Base-by-base conservation (phyloP, 352 stramenopile species). In the Phytopythium montanum region DNA sequence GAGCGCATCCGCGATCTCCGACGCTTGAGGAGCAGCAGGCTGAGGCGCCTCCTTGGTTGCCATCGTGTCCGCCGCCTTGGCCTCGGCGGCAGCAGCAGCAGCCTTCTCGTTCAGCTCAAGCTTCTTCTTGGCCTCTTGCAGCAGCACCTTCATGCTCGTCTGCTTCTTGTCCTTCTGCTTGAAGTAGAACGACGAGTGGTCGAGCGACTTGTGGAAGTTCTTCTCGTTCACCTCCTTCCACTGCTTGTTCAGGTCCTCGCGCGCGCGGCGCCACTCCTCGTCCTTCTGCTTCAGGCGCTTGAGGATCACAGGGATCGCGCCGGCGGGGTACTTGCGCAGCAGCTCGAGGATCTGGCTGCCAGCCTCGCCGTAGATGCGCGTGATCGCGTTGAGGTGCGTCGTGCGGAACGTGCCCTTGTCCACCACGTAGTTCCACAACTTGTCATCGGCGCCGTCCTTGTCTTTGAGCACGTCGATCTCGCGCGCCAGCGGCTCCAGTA, bases 181-280 rank as follows among this genome's bases (percentile, higher is more conserved):
- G 76, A 99, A 99, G 70, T 99, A 99, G 59, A 99, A 98, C 33
- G 94, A 98, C 26, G 97, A 97, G 72, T 99, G 97, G 70, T 99
- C 98, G 21, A 99, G 79, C 48, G 87, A 98, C 72, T 98, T 99
- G 78, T 99, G 97, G 68, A 99, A 99, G 65, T 99, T 99, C 58
- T 95, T 88, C 65, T 99, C 95, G 56, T 98, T 96, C 49, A 99
- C 79, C 53, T 98, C 94, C 72, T 98, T 98, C 97, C 97, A 99
- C 60, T 94, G 87, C 56, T 96, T 96, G 73, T 99, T 99, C 29
- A 99, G 61, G 60, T 98, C 83, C 63, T 98, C 86, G 19, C 96
- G 87, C 5, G 87, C 87, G 28, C 85, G 85, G 54, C 68, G 77
- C 98, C 97, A 99, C 69, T 99, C 97, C 60, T 86, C 70, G 65